phyloP scores from a whole-genome alignment of 148 eudicot species.

The Cornus florida region DNA sequence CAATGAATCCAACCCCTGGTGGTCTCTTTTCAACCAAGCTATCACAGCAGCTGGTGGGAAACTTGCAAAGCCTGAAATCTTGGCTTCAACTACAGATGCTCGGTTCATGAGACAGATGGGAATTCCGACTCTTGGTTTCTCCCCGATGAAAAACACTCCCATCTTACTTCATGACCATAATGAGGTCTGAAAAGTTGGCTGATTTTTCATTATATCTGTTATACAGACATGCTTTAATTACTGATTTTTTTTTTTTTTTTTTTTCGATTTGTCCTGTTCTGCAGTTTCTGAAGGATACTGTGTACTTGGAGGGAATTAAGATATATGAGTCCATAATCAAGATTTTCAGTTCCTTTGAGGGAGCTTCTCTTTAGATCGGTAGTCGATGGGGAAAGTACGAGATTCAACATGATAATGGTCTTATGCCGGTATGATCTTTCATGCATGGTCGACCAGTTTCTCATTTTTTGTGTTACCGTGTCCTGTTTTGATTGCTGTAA shows the following conservation, averaged over 20 bases:
- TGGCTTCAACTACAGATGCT: slow-evolving; percentile 82
- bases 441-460: not conserved
- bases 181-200: slow-evolving; percentile 47
- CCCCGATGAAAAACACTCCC: slow-evolving; percentile 93
- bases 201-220: not conserved
- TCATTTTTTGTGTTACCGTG: not conserved
- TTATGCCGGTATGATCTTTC: not conserved
- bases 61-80: slow-evolving; percentile 79
- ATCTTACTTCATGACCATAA: slow-evolving; percentile 93
- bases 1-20: slow-evolving; percentile 84
- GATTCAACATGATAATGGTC: not conserved
- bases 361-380: slow-evolving; percentile 13
- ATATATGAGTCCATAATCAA: slow-evolving; percentile 75
- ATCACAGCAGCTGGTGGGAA: slow-evolving; percentile 64
- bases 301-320: slow-evolving; percentile 69
- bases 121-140: slow-evolving; percentile 84
- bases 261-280: slow-evolving; percentile 5
- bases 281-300: slow-evolving; percentile 64
- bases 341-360: slow-evolving; percentile 65
- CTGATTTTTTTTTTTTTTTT: not conserved
- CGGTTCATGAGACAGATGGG: slow-evolving; percentile 70
- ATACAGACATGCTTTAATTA: not conserved
- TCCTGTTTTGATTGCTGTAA: not conserved
- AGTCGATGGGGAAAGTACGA: not conserved
- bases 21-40: slow-evolving; percentile 76